Base-by-base conservation (phyloP, 2,329 filamentous ascomycete species). In the Ilyonectria destructans region DNA sequence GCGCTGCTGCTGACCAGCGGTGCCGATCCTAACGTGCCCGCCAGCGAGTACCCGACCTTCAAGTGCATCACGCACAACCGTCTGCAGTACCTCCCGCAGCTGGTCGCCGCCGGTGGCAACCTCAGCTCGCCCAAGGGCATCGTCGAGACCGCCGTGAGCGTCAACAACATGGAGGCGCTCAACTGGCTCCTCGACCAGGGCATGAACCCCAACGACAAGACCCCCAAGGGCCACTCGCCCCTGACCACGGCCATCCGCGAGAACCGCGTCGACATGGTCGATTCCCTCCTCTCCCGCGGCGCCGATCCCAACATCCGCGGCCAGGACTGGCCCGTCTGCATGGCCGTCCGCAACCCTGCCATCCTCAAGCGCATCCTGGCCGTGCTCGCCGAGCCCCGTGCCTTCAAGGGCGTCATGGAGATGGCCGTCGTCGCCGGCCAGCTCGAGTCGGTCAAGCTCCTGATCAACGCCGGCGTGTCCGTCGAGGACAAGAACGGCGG, bases 401-500 rank as follows among this genome's bases (percentile, higher is more conserved):
- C 88, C 5, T 90, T 90, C 82, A 91, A 90, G 78, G 91, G 91
- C 7, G 87, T 92, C 1, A 84, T 93, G 77, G 91, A 92, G 75
- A 88, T 89, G 84, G 90, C 91, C 2, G 91, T 92, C 8, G 85
- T 87, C 1, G 91, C 91, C 19, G 87, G 91, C 77, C 86, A 92
- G 78, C 84, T 93, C 15, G 89, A 92, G 67, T 91, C 87, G 40
- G 85, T 93, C 79, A 91, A 91, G 80, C 80, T 92, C 52, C 85
- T 93, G 37, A 83, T 93, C 17, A 84, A 82, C 17, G 89, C 90
- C 0, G 91, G 91, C 15, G 88, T 92, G 19, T 90, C 86, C 46
- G 89, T 92, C 62, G 91, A 93, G 77, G 91, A 92, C 80, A 91
- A 90, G 80, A 93, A 91, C 75, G 91, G 90, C 21, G 91, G 91